Percentiles rank a stretch among this genome's conserved stretches.
Conservation (phyloP, 2,329 filamentous ascomycete species). For the Fusarium temperatum region DNA sequence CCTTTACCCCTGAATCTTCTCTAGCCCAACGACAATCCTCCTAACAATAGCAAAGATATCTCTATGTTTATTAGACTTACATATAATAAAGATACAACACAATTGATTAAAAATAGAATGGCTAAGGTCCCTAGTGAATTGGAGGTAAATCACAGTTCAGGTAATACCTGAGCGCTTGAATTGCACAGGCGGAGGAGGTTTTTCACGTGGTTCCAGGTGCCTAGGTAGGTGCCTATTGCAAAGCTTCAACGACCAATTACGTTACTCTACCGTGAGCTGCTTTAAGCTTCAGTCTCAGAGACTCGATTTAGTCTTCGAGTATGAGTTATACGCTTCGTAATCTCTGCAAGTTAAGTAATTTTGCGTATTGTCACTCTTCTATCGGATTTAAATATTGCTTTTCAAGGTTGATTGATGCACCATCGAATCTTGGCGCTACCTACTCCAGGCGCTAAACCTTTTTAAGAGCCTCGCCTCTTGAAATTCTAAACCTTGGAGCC, state of each 20-base stretch:
- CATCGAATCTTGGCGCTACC: constrained; percentile 6
- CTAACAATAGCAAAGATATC: background rate
- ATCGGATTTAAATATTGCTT: background rate
- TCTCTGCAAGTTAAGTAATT: background rate
- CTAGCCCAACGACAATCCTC: background rate
- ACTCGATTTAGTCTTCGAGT: background rate
- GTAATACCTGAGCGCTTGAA: background rate
- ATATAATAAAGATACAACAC: background rate
- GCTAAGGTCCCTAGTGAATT: background rate
- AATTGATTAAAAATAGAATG: background rate
- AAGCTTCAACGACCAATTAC: background rate
- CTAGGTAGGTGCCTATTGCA: background rate
- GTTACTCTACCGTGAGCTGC: background rate
- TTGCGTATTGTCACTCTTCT: background rate
- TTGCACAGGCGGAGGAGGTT: background rate
- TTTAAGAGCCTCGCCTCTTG: constrained; percentile 43
- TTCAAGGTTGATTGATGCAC: background rate
- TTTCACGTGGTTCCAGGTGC: background rate
- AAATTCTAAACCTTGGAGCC: constrained; percentile 45
- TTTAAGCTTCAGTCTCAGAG: background rate
- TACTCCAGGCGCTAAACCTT: constrained; percentile 42
- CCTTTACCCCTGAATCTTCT: background rate
- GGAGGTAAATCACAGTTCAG: background rate
- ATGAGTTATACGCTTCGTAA: background rate
- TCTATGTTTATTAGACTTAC: background rate